Percentiles rank a stretch among this genome's conserved stretches.
Evolutionary conservation across 371 early-diverging fungal genomes (phyloP).

Genomic region (Mortierella sp.): DNA sequence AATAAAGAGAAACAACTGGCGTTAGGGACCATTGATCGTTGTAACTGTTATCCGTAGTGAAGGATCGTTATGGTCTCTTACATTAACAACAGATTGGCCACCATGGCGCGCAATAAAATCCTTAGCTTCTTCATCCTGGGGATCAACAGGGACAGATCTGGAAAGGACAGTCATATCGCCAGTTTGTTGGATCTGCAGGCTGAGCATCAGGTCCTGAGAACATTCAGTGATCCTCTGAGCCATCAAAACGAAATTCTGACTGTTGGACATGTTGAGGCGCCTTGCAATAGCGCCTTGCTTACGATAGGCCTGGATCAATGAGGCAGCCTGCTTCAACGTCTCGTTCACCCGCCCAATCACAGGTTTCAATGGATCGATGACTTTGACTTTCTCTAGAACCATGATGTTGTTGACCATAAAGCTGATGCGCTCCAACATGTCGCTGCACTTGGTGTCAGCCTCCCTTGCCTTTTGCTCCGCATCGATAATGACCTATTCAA

Average conservation of each 20-base stretch:
- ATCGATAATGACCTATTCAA: constrained; percentile 56
- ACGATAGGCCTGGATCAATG: constrained; percentile 58
- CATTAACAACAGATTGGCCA: constrained; percentile 48
- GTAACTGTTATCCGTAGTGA: neutral
- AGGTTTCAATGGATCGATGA: constrained; percentile 33
- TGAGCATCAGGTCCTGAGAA: constrained; percentile 59
- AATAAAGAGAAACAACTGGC: neutral
- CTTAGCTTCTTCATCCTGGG: constrained; percentile 56
- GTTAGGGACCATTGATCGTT: neutral
- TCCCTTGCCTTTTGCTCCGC: constrained; percentile 58
- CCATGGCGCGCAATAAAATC: constrained; percentile 53
- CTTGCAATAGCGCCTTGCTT: constrained; percentile 60
- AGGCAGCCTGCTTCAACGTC: constrained; percentile 53
- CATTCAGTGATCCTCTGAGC: constrained; percentile 44
- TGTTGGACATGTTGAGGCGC: constrained; percentile 59
- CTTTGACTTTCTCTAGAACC: constrained; percentile 51
- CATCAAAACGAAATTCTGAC: constrained; percentile 53
- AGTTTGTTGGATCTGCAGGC: constrained; percentile 62
- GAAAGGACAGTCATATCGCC: constrained; percentile 56
- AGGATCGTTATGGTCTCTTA: constrained; percentile 2
- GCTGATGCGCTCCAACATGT: constrained; percentile 60
- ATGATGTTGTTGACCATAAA: constrained; percentile 59
- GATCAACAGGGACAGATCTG: constrained; percentile 46
- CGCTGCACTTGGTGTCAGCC: constrained; percentile 56
- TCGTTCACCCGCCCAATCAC: constrained; percentile 55